Conservation (phyloP, 768 basidiomycete genomes). For the Hysterangium stoloniferum region DNA sequence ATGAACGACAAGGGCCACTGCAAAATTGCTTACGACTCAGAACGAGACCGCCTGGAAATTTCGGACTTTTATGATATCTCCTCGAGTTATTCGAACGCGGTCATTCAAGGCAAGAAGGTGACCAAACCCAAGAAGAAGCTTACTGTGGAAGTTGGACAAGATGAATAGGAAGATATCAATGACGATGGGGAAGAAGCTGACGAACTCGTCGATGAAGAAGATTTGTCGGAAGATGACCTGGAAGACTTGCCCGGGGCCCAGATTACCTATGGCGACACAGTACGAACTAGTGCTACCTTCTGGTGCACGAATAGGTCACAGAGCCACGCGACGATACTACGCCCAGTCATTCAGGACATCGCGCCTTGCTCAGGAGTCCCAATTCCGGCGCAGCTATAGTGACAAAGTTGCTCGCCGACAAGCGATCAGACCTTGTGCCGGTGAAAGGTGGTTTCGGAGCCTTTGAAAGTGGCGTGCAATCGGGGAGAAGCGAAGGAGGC, state of each 20-base stretch:
- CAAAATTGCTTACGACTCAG: conserved; percentile 86
- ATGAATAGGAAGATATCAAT: conserved; percentile 23
- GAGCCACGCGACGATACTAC: conserved; percentile 80
- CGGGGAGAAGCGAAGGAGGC: conserved; percentile 93
- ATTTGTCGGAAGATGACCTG: conserved; percentile 24
- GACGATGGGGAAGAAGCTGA: conserved; percentile 23
- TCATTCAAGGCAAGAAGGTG: conserved; percentile 17
- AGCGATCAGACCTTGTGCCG: conserved; percentile 79
- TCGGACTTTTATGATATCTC: conserved; percentile 94
- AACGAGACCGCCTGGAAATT: conserved; percentile 73
- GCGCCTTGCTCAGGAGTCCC: conserved; percentile 38
- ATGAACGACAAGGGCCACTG: conserved; percentile 97
- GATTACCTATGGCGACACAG: conserved; percentile 72
- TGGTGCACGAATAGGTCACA: conserved; percentile 87
- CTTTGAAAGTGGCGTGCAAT: conserved; percentile 75
- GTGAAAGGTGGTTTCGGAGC: conserved; percentile 81
- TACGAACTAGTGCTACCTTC: conserved; percentile 91
- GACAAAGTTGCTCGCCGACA: conserved; percentile 69
- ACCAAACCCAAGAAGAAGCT: conserved; percentile 13
- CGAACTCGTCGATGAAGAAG: conserved; percentile 24
- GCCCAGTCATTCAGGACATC: conserved; percentile 60
- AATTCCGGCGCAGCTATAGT: conserved; percentile 73
- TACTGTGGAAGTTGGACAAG: conserved; percentile 30
- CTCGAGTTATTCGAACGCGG: conserved; percentile 56
- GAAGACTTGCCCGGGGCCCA: conserved; percentile 38